These are phyloP conservation scores for Solanum hybrid DNA, from an alignment of 305 asterid species.

Conservation along the genomic window DNA sequence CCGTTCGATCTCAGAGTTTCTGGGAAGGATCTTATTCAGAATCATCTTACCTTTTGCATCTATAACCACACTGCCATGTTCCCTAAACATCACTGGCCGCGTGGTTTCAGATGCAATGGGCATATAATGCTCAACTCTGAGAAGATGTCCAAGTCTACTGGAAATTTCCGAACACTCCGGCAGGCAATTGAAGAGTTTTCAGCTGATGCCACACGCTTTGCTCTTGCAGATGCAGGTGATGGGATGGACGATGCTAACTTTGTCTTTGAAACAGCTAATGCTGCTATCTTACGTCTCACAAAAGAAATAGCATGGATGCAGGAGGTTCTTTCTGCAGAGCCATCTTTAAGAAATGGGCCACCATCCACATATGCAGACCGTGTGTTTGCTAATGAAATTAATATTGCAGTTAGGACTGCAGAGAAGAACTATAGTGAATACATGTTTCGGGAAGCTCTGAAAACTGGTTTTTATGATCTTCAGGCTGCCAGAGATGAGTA, in stretches of 20 bases:
- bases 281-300: conserved; percentile 77
- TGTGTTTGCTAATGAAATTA: conserved; percentile 76
- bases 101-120: conserved; percentile 87
- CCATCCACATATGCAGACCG: conserved; percentile 59
- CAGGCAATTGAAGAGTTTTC: conserved; percentile 86
- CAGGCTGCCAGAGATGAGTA: conserved; percentile 93
- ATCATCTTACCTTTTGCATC: conserved; percentile 80
- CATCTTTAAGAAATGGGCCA: conserved; percentile 42
- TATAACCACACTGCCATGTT: conserved; percentile 76
- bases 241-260: conserved; percentile 96
- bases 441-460: conserved; percentile 82
- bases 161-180: conserved; percentile 82
- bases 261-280: conserved; percentile 83
- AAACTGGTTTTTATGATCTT: conserved; percentile 77
- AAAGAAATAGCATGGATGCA: conserved; percentile 85
- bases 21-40: conserved; percentile 95
- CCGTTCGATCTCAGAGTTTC: conserved; percentile 93
- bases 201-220: conserved; percentile 87
- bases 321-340: conserved; percentile 48
- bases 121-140: conserved; percentile 82
- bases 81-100: conserved; percentile 78
- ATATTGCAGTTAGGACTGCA: conserved; percentile 54
- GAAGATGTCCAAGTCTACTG: conserved; percentile 95
- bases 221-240: conserved; percentile 97
- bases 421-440: conserved; percentile 62